Evolutionary conservation across 2,329 filamentous ascomycete species (phyloP).

Genomic region (Epichloe typhina): DNA sequence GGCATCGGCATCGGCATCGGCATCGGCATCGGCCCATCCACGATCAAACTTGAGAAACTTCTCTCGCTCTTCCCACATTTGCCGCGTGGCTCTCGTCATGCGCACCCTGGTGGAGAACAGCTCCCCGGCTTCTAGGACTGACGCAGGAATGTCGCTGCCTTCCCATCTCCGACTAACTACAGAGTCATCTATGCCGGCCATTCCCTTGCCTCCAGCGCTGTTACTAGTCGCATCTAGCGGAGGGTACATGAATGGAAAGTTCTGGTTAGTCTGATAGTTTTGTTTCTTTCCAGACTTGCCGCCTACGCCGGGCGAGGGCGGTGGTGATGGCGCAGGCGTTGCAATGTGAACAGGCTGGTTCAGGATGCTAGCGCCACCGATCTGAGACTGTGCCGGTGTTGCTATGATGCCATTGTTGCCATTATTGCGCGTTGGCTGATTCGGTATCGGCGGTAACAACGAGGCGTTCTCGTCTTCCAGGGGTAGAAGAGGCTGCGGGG

Average conservation of each 20-base stretch:
- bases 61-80: constrained; percentile 90
- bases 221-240: constrained; percentile 83
- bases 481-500: constrained; percentile 74
- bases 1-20: constrained; percentile 17
- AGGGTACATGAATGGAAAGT: constrained; percentile 95
- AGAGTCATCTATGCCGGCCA: constrained; percentile 63
- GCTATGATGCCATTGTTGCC: constrained; percentile 50
- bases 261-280: constrained; percentile 98
- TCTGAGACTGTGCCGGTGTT: constrained; percentile 38
- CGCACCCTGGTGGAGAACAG: constrained; percentile 82
- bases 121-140: constrained; percentile 87
- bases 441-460: constrained; percentile 72
- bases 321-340: constrained; percentile 91
- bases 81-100: constrained; percentile 81
- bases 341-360: constrained; percentile 96
- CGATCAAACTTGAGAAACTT: constrained; percentile 84
- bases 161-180: constrained; percentile 80
- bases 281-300: constrained; percentile 96
- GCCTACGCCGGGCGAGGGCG: constrained; percentile 73
- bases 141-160: constrained; percentile 85
- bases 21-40: constrained; percentile 56
- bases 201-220: constrained; percentile 78
- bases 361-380: constrained; percentile 63
- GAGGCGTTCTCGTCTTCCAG: constrained; percentile 85
- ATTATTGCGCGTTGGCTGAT: constrained; percentile 52